Base-by-base conservation (phyloP, 2,329 filamentous ascomycete species). In the Stachybotrys elegans region DNA sequence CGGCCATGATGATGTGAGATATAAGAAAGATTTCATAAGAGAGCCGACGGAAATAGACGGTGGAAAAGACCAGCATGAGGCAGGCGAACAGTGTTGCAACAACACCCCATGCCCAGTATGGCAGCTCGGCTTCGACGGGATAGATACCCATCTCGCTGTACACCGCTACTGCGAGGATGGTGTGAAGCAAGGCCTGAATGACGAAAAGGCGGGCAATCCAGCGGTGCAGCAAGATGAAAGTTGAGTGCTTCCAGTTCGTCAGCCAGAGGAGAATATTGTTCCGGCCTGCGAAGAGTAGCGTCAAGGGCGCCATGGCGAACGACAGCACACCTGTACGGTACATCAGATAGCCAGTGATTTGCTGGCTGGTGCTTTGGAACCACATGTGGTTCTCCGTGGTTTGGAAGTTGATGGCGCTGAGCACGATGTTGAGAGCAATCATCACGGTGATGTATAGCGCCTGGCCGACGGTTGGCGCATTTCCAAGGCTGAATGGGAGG, bases 211-310 rank as follows among this genome's bases (percentile, higher is more conserved):
- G 44, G 76, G 67, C 71, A 6, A 70, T 57, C 68, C 69, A 75
- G 14, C 71, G 67, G 51, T 77, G 73, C 2, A 75, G 55, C 4
- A 75, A 49, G 13, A 75, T 42, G 48, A 62, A 75, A 1, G 73
- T 76, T 1, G 62, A 62, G 45, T 72, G 66, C 1, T 59, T 65
- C 70, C 71, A 75, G 50, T 70, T 63, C 3, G 71, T 73, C 4
- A 71, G 40, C 58, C 61, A 67, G 0, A 73, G 58, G 0, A 72
- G 59, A 7, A 73, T 20, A 48, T 71, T 73, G 54, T 75, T 73
- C 5, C 72, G 59, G 3, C 62, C 54, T 2, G 65, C 57, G 47
- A 66, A 71, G 7, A 75, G 61, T 14, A 72, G 51, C 2, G 68
- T 36, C 0, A 73, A 51, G 1, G 68, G 61, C 0, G 67, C 34